Evolutionary conservation across 1,284 basidiomycete species (phyloP).

Genomic region (Cryptococcus depauperatus): DNA sequence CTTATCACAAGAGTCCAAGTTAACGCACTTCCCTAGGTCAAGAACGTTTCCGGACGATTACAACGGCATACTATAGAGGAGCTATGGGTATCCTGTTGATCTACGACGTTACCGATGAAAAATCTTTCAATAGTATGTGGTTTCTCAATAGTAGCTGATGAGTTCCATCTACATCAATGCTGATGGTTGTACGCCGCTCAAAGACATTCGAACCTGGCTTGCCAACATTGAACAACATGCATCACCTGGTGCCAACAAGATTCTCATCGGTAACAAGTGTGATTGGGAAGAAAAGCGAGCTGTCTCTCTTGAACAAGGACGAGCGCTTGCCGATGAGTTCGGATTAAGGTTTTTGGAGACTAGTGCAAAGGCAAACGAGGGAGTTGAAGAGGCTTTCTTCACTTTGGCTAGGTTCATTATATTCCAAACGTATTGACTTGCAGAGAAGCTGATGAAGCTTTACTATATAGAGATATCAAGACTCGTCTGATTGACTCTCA

Average conservation of each 20-base stretch:
- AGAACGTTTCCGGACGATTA: constrained; percentile 98
- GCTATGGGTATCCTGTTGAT: constrained; percentile 99
- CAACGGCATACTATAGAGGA: constrained; percentile 99
- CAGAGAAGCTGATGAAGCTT: constrained; percentile 8
- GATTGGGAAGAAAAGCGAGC: constrained; percentile 97
- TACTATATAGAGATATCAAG: constrained; percentile 75
- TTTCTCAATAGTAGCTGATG: neutral
- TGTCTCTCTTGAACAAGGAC: constrained; percentile 63
- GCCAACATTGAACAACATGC: constrained; percentile 98
- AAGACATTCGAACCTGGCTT: constrained; percentile 89
- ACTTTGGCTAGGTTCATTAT: constrained; percentile 76
- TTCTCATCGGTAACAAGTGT: constrained; percentile 97
- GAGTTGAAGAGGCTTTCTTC: constrained; percentile 99
- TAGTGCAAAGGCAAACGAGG: constrained; percentile 92
- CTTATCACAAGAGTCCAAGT: neutral
- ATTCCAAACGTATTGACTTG: too few relatives aligned
- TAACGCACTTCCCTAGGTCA: constrained; percentile 52
- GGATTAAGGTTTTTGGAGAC: constrained; percentile 97
- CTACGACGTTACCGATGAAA: constrained; percentile 97
- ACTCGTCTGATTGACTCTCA: constrained; percentile 92
- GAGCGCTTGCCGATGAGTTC: constrained; percentile 67
- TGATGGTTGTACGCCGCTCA: constrained; percentile 7
- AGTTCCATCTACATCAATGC: neutral
- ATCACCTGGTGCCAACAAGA: constrained; percentile 97
- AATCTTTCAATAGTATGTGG: constrained; percentile 87